Evolutionary conservation across 225 moss, liverwort and hornwort genomes (phyloP).

Genomic region (Physcomitrium patens): DNA sequence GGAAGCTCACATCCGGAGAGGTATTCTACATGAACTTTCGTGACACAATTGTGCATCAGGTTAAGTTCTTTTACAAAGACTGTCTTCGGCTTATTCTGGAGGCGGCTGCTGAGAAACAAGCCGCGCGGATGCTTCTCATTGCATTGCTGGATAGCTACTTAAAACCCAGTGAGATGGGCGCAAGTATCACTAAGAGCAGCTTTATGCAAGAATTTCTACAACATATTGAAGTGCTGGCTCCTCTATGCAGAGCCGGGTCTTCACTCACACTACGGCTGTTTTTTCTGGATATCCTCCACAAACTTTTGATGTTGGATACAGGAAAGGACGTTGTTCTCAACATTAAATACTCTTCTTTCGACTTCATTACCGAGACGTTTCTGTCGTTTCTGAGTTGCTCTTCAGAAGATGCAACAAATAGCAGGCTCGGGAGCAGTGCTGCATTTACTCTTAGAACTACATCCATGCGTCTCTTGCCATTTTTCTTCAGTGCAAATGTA

Average conservation of each 20-base stretch:
- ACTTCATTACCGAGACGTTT: constrained; percentile 63
- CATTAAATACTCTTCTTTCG: constrained; percentile 48
- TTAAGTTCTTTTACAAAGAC: constrained; percentile 72
- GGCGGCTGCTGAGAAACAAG: constrained; percentile 55
- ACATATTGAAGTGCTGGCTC: constrained; percentile 59
- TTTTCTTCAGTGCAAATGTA: constrained; percentile 52
- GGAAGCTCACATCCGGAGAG: constrained; percentile 68
- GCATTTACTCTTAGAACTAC: constrained; percentile 58
- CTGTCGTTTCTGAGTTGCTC: constrained; percentile 55
- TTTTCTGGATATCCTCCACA: constrained; percentile 74
- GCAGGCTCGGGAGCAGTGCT: constrained; percentile 50
- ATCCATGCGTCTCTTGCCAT: constrained; percentile 58
- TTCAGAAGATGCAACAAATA: constrained; percentile 33
- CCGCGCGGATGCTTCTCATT: constrained; percentile 70
- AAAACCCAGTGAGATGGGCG: constrained; percentile 43
- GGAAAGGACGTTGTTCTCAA: constrained; percentile 47
- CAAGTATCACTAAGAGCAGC: constrained; percentile 63
- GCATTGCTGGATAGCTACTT: constrained; percentile 76
- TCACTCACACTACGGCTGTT: constrained; percentile 68
- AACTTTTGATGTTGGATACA: constrained; percentile 68
- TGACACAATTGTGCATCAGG: constrained; percentile 68
- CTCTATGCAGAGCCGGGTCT: constrained; percentile 45
- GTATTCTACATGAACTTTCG: constrained; percentile 92
- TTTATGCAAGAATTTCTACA: constrained; percentile 68
- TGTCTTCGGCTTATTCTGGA: constrained; percentile 59